Conservation (phyloP, 139 green algal species). For the Chlamydomonas schloesseri region DNA sequence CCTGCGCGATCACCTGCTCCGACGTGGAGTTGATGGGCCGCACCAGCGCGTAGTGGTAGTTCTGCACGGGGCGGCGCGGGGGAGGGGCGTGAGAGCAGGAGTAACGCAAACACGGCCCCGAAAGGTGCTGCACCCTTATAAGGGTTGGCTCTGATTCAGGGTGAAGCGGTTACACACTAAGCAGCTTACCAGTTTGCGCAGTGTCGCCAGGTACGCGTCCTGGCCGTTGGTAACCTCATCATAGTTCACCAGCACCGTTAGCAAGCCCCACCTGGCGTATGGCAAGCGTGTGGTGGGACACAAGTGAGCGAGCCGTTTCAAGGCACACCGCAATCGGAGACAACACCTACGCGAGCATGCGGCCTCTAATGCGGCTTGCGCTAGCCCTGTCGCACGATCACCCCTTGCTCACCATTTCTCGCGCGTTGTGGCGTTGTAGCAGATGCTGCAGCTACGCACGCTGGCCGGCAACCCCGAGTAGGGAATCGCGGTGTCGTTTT, state of each 20-base stretch:
- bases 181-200: conserved; percentile 1
- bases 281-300: no score
- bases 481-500: neutral
- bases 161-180: no score
- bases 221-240: neutral
- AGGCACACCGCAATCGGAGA: no score
- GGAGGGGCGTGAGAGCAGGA: no score
- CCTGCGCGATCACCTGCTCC: conserved; percentile 29
- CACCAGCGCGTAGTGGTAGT: conserved; percentile 29
- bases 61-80: neutral
- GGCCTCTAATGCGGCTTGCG: no score
- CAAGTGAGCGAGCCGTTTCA: no score
- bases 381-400: no score
- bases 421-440: conserved; percentile 43
- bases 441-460: conserved; percentile 31
- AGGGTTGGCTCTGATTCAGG: no score
- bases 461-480: conserved; percentile 1
- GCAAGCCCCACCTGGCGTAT: conserved; percentile 35
- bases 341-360: no score
- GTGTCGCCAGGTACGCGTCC: conserved; percentile 19
- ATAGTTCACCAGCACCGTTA: conserved; percentile 36
- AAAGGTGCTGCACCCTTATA: no score
- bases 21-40: conserved; percentile 4
- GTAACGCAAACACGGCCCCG: no score
- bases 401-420: conserved; percentile 47